Evolutionary conservation across 2,329 filamentous ascomycete genomes (phyloP).

Genomic region (Alternaria triticina): DNA sequence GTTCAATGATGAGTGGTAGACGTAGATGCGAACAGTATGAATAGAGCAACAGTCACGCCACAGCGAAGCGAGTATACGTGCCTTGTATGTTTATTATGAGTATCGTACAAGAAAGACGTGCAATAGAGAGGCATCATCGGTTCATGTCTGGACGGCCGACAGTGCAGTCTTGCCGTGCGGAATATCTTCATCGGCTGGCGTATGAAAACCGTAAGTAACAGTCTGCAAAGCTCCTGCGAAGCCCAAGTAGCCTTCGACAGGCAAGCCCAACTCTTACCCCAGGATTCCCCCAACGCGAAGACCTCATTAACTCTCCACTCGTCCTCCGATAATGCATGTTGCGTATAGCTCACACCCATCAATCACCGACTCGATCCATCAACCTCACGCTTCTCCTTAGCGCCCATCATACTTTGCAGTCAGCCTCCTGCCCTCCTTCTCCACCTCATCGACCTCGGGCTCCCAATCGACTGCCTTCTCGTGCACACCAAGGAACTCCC

Average conservation of each 20-base stretch:
- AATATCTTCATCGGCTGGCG: not conserved
- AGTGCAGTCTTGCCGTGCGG: not conserved
- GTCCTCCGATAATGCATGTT: not conserved
- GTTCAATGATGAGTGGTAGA: not conserved
- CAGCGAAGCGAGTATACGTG: not conserved
- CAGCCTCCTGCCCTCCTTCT: constrained; percentile 22
- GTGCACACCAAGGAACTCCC: constrained; percentile 31
- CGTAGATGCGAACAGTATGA: not conserved
- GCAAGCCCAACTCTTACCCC: not conserved
- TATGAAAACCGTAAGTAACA: not conserved
- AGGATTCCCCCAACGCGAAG: not conserved
- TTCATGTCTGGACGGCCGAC: not conserved
- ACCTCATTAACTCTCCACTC: not conserved
- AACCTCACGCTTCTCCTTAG: not conserved
- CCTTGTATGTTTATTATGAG: not conserved
- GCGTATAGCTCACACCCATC: not conserved
- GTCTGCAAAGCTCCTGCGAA: not conserved
- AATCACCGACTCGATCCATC: not conserved
- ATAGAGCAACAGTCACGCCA: not conserved
- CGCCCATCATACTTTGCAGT: constrained; percentile 27
- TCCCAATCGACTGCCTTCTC: constrained; percentile 12
- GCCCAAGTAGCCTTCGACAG: not conserved
- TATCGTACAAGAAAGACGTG: not conserved
- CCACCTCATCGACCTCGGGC: constrained; percentile 21
- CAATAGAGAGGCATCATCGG: not conserved